phyloP scores from a whole-genome alignment of 441 rosid species.

The Theobroma grandiflorum region DNA sequence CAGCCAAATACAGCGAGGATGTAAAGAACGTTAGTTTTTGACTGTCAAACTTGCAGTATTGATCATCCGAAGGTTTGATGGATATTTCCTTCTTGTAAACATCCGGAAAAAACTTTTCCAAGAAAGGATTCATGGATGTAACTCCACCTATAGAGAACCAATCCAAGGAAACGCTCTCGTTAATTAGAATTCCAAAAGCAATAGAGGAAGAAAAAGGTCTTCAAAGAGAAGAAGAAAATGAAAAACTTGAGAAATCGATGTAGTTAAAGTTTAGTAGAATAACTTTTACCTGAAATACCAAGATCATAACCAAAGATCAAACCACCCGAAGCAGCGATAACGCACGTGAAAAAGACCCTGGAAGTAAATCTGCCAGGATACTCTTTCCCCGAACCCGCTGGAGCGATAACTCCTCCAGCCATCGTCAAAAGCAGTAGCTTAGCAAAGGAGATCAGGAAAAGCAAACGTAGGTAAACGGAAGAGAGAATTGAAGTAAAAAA shows the following conservation, averaged over 20 bases:
- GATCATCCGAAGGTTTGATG: slow-evolving; percentile 42
- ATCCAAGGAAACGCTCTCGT: not conserved
- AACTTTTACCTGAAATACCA: slow-evolving; percentile 77
- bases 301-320: slow-evolving; percentile 94
- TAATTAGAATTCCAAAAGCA: too few species aligned
- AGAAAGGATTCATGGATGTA: slow-evolving; percentile 75
- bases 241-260: not conserved
- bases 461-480: too few species aligned
- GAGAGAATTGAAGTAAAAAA: too few species aligned
- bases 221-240: too few species aligned
- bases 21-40: slow-evolving; percentile 76
- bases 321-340: slow-evolving; percentile 92
- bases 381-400: slow-evolving; percentile 43
- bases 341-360: slow-evolving; percentile 68
- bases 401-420: slow-evolving; percentile 64
- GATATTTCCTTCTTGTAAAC: slow-evolving; percentile 60
- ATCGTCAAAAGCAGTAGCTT: not conserved
- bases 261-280: too few species aligned
- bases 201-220: not conserved
- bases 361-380: slow-evolving; percentile 90
- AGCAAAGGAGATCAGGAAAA: too few species aligned
- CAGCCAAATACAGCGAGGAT: slow-evolving; percentile 56
- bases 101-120: slow-evolving; percentile 67
- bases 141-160: slow-evolving; percentile 72
- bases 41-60: slow-evolving; percentile 82